Conservation (phyloP, 2,329 filamentous ascomycete species). For the Microcera coccophila region DNA sequence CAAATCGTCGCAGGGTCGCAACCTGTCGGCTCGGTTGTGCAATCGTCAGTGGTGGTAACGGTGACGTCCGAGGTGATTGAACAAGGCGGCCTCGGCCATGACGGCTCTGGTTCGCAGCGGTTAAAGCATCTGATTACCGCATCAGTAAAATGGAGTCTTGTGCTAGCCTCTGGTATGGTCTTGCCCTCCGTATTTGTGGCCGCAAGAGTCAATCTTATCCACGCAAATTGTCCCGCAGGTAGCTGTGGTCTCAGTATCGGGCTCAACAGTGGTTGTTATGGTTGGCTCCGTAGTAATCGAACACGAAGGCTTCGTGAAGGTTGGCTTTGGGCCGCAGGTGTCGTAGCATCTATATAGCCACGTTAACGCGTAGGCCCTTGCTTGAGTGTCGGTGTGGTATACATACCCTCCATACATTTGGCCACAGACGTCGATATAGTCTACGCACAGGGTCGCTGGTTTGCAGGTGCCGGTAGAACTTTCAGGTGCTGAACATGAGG, state of each 20-base stretch:
- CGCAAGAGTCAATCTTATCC: not conserved
- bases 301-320: not conserved
- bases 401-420: conserved; percentile 10
- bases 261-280: not conserved
- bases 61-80: not conserved
- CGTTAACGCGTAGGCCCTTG: no score
- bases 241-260: no score
- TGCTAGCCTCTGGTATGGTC: no score
- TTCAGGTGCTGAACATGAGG: conserved; percentile 1
- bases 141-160: no score
- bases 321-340: not conserved
- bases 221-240: not conserved
- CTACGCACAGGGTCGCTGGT: conserved; percentile 4
- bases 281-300: not conserved
- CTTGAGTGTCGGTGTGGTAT: not conserved
- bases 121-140: not conserved
- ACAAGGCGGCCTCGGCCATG: not conserved
- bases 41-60: not conserved
- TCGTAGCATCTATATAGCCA: not conserved
- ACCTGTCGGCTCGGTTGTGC: not conserved
- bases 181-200: no score
- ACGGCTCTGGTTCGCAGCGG: not conserved
- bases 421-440: conserved; percentile 16
- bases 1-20: conserved; percentile 3
- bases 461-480: not conserved